Conservation (phyloP, 2,329 filamentous ascomycete species). For the Parastagonospora avenae region DNA sequence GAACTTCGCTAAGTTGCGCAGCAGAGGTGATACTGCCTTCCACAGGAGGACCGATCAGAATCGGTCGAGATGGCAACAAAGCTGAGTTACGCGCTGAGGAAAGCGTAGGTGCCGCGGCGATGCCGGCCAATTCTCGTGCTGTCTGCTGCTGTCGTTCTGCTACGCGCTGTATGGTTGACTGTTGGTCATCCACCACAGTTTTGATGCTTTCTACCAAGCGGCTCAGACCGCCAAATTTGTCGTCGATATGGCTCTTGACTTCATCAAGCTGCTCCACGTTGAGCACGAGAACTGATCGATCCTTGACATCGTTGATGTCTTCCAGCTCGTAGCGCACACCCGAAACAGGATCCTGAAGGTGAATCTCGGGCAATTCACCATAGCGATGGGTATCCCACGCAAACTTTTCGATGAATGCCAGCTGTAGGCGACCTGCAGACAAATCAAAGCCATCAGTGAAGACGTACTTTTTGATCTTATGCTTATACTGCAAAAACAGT, state of each 20-base stretch:
- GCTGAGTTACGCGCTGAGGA: conserved; percentile 44
- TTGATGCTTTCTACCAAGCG: conserved; percentile 85
- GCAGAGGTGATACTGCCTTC: conserved; percentile 49
- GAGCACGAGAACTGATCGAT: conserved; percentile 90
- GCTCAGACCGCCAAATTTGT: conserved; percentile 80
- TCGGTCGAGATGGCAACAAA: conserved; percentile 36
- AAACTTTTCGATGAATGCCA: conserved; percentile 99
- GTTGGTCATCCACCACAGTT: conserved; percentile 82
- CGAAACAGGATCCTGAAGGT: conserved; percentile 94
- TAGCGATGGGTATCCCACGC: conserved; percentile 98
- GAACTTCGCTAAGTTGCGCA: conserved; percentile 76
- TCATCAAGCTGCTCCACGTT: conserved; percentile 94
- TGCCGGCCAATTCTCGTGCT: conserved; percentile 79
- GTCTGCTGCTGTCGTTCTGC: conserved; percentile 90
- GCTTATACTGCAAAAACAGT: conserved; percentile 94
- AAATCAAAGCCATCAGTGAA: conserved; percentile 84
- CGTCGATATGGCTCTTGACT: conserved; percentile 94
- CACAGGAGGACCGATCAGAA: conserved; percentile 22
- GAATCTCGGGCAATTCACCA: conserved; percentile 94
- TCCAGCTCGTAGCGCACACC: conserved; percentile 97
- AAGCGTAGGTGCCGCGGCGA: conserved; percentile 55
- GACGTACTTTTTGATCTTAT: conserved; percentile 94
- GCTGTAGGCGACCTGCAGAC: conserved; percentile 83
- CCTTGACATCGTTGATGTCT: conserved; percentile 90
- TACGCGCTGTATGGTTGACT: conserved; percentile 79